Base-by-base conservation (phyloP, 371 early-diverging fungal species). In the Circinella minor region DNA sequence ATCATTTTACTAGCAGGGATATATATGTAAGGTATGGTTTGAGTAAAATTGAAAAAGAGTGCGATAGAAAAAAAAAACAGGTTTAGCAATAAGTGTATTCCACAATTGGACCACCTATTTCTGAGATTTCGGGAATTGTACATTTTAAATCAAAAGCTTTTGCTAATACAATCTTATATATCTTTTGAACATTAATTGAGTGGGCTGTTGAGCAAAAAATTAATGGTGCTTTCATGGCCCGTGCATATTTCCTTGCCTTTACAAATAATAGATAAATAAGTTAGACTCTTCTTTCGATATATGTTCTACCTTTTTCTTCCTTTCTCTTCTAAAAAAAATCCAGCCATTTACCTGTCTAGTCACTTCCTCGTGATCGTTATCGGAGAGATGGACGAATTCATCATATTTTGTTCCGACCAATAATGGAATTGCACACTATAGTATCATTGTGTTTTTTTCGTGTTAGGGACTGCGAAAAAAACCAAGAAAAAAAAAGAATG, bases 401-500 rank as follows among this genome's bases (percentile, higher is more conserved):
- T 98, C 98, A 74, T 97, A 98, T 79, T 98, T 98, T 39, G 98
- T 98, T n/a, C 98, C 98, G 36, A 98, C 91, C 47, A 98, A 79
- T 74, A 98, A 93, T 14, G 97, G 96, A 49, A 96, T 92, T 5
- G 98, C 98, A 18, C 93, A 91, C 92, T 95, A 71, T 43, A 63
- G 38, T 37, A 17, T 17, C 5, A 51, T 13, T 27, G 27, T 27
- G 27, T 9, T 61, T 39, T 3, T 10, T 4, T 27, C n/a, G 11
- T 10, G 9, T 57, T 1, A 57, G 62, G 62, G 62, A 39, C 4
- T 4, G 60, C n/a, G 1, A 11, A 27, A 71, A 60, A 43, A 55
- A 54, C 36, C 8, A 38, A 60, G 27, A 11, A 36, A 15, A 55
- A 7, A 34, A 51, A 17, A 5, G 51, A 51, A 51, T 7, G 15